Percentiles rank a stretch among this genome's conserved stretches.
phyloP scores from a whole-genome alignment of 108 stramenopile genomes.

The Ochromonas danica region DNA sequence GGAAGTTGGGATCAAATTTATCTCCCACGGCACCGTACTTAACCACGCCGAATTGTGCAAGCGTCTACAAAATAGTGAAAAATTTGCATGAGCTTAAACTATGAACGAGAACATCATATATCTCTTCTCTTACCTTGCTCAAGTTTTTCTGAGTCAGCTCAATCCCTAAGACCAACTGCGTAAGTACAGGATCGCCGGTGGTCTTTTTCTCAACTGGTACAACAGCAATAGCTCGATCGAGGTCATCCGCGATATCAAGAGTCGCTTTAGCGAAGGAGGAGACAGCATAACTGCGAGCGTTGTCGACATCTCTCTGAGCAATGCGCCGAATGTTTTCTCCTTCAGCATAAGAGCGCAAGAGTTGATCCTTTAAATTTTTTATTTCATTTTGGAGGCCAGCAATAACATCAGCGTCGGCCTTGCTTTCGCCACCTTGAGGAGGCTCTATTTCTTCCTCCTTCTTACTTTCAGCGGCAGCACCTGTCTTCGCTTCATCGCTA shows the following conservation, averaged over 20 bases:
- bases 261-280: conserved; percentile 26
- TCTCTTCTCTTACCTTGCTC: conserved; percentile 70
- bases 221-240: conserved; percentile 73
- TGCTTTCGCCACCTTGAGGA: neutral
- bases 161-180: conserved; percentile 77
- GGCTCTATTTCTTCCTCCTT: too few species aligned
- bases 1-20: conserved; percentile 85
- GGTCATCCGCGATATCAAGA: conserved; percentile 83
- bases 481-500: neutral
- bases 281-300: conserved; percentile 45
- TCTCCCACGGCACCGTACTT: conserved; percentile 82
- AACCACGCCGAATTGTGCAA: conserved; percentile 2
- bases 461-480: neutral
- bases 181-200: conserved; percentile 57
- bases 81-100: neutral
- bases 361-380: conserved; percentile 23
- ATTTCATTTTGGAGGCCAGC: neutral
- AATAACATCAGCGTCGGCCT: neutral
- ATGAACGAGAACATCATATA: neutral
- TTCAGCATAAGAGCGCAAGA: conserved; percentile 10
- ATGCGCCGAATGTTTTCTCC: conserved; percentile 87
- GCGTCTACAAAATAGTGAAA: too few species aligned
- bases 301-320: conserved; percentile 79
- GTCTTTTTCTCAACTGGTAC: conserved; percentile 56
- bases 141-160: conserved; percentile 81